Conservation (phyloP, 1,139 yeast genomes). For the Lizanozyma gosingica region DNA sequence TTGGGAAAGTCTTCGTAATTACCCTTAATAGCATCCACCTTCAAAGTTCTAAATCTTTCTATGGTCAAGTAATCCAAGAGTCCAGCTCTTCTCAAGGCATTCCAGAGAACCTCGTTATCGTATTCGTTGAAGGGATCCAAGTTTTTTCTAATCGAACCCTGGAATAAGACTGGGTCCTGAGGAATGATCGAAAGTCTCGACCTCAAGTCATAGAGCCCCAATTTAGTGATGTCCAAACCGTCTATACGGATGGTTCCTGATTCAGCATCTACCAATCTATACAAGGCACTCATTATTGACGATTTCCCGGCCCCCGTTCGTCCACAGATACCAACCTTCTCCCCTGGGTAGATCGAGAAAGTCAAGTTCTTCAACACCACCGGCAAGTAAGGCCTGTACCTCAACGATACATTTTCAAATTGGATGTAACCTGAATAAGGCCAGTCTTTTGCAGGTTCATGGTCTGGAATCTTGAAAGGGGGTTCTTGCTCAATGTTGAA, state of each 20-base stretch:
- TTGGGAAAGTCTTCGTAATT: slow-evolving; percentile 33
- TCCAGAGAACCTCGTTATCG: slow-evolving; percentile 46
- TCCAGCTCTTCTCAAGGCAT: slow-evolving; percentile 52
- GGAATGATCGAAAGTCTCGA: slow-evolving; percentile 63
- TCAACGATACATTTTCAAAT: slow-evolving; percentile 51
- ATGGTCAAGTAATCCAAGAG: slow-evolving; percentile 14
- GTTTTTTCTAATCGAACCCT: slow-evolving; percentile 56
- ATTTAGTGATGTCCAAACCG: slow-evolving; percentile 45
- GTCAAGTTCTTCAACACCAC: slow-evolving; percentile 52
- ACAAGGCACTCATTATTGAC: slow-evolving; percentile 58
- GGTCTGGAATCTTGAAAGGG: slow-evolving; percentile 13
- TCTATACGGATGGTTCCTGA: slow-evolving; percentile 48
- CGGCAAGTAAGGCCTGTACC: slow-evolving; percentile 73
- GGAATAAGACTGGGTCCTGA: slow-evolving; percentile 70
- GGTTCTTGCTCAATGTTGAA: slow-evolving; percentile 31
- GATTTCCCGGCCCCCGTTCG: slow-evolving; percentile 79
- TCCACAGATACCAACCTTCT: slow-evolving; percentile 69
- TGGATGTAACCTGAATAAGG: slow-evolving; percentile 39
- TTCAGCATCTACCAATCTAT: slow-evolving; percentile 49
- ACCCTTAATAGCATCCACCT: slow-evolving; percentile 10
- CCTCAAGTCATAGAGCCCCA: slow-evolving; percentile 52
- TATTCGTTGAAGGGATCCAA: slow-evolving; percentile 56
- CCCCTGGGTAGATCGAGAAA: slow-evolving; percentile 39
- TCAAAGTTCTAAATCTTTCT: neutral
- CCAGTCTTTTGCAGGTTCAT: slow-evolving; percentile 16